Evolutionary conservation across 108 stramenopile species (phyloP).

Genomic region (Nannochloropsis salina): DNA sequence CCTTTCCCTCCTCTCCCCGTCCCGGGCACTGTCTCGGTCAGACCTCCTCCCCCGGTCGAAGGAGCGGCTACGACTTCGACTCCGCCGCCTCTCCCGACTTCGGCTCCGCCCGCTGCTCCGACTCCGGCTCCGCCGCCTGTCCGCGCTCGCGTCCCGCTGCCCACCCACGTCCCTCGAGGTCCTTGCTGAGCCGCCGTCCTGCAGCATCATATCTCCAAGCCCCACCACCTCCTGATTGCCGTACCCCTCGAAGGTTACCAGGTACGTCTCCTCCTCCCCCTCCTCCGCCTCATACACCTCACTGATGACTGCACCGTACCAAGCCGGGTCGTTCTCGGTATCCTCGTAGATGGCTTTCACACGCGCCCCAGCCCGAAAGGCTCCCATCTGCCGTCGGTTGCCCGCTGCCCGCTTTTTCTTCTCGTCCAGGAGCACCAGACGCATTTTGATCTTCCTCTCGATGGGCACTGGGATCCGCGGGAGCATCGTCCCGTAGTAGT

Average conservation of each 20-base stretch:
- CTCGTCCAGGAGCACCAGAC: slow-evolving; percentile 75
- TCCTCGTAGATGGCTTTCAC: slow-evolving; percentile 86
- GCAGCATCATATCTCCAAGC: slow-evolving; percentile 71
- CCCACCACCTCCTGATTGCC: slow-evolving; percentile 79
- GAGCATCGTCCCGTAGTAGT: slow-evolving; percentile 83
- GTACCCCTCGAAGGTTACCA: slow-evolving; percentile 90
- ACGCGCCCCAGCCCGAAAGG: slow-evolving; percentile 51
- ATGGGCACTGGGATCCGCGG: slow-evolving; percentile 82
- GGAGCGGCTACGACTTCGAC: background rate
- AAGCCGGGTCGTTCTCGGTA: slow-evolving; percentile 85
- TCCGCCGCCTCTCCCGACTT: background rate
- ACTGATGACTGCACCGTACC: slow-evolving; percentile 92
- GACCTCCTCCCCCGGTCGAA: background rate
- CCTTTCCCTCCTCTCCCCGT: background rate
- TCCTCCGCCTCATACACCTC: slow-evolving; percentile 63
- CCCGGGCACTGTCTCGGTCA: background rate
- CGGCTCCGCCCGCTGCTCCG: slow-evolving; percentile 11
- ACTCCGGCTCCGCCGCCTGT: slow-evolving; percentile 21
- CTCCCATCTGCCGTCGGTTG: slow-evolving; percentile 48
- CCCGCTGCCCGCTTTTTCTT: slow-evolving; percentile 70
- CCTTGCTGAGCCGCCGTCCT: background rate
- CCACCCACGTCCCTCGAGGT: background rate
- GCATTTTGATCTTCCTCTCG: slow-evolving; percentile 84
- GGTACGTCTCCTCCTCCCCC: slow-evolving; percentile 62
- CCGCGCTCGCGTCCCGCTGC: slow-evolving; percentile 28